Evolutionary conservation across 768 basidiomycete species (phyloP), one percentile per base, ranked within the genome.

Genomic region (Lactarius quietus): DNA sequence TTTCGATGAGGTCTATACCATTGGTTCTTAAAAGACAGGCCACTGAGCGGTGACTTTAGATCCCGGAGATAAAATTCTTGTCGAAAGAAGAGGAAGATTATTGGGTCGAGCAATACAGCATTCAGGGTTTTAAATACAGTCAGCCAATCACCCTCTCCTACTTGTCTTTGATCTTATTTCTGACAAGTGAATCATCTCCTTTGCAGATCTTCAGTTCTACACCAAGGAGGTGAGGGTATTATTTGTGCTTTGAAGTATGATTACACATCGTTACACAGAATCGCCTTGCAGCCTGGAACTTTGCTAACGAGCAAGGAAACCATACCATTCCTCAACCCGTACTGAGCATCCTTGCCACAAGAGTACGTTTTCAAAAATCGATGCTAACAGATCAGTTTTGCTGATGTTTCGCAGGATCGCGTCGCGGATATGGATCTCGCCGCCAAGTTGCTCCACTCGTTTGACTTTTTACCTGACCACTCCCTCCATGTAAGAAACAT

Each of bases 181-280:
- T 55, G 45, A 43, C 38, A 15, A 39, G 60, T 31, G 43, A 59
- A 57, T 26, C 35, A 17, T 56, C 6, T 43, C 17, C 41, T 29
- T 7, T 17, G 8, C 63, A 90, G 89, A 86, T 20, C 72, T 90
- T 9, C 80, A 87, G 67, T 90, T 89, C 67, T 91, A 90, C 72
- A 82, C 83, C 3, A 74, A 77, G 18, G 79, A 82, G 63, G 87
- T 85, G 67, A 53, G 75, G 65, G 10, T 15, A 65, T 54, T 61
- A 26, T 60, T 33, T n/a, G 17, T 20, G 39, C 31, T 41, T 41
- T 26, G 3, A 55, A 6, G 36, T 39, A 35, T 2, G 12, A 0
- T 33, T 52, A 36, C n/a, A 41, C 41, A 60, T 52, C n/a, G 41
- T 18, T n/a, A 8, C 33, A 12, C 59, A 82, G 81, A 82, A 82